Evolutionary conservation across 352 stramenopile genomes (phyloP).

Genomic region (Globisporangium apiculatum): DNA sequence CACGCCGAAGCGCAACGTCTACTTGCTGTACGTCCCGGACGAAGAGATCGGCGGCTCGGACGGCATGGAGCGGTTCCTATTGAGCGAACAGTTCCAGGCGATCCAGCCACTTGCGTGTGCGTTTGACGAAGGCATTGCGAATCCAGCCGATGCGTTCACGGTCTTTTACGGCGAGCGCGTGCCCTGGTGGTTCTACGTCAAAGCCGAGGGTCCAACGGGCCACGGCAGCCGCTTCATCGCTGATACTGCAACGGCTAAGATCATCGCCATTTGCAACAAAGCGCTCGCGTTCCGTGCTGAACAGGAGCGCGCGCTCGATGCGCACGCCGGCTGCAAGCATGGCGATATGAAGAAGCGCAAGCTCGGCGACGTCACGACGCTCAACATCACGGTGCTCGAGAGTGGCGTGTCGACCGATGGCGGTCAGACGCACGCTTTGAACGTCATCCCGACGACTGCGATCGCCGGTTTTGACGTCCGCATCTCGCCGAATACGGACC

Average conservation of each 20-base stretch:
- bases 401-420: conserved; percentile 77
- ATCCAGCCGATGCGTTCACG: conserved; percentile 84
- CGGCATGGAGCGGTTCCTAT: conserved; percentile 91
- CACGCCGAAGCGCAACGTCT: conserved; percentile 81
- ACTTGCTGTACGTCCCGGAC: conserved; percentile 92
- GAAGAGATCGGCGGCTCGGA: conserved; percentile 92
- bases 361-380: conserved; percentile 90
- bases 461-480: conserved; percentile 90
- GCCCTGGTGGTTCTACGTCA: conserved; percentile 90
- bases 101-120: conserved; percentile 86
- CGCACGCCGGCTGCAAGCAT: conserved; percentile 84
- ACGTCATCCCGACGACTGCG: conserved; percentile 90
- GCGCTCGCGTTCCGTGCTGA: conserved; percentile 85
- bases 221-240: conserved; percentile 94
- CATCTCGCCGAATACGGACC: conserved; percentile 79
- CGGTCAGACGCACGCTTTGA: conserved; percentile 83
- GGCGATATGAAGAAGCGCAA: conserved; percentile 87
- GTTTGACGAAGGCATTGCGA: conserved; percentile 94
- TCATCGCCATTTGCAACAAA: conserved; percentile 87
- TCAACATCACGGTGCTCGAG: conserved; percentile 92
- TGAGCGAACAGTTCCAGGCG: conserved; percentile 72
- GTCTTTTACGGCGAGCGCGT: conserved; percentile 96
- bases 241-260: conserved; percentile 92
- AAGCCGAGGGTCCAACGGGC: conserved; percentile 62
- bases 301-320: conserved; percentile 79